Conservation (phyloP, 108 stramenopile species). For the Nannochloropsis salina region DNA sequence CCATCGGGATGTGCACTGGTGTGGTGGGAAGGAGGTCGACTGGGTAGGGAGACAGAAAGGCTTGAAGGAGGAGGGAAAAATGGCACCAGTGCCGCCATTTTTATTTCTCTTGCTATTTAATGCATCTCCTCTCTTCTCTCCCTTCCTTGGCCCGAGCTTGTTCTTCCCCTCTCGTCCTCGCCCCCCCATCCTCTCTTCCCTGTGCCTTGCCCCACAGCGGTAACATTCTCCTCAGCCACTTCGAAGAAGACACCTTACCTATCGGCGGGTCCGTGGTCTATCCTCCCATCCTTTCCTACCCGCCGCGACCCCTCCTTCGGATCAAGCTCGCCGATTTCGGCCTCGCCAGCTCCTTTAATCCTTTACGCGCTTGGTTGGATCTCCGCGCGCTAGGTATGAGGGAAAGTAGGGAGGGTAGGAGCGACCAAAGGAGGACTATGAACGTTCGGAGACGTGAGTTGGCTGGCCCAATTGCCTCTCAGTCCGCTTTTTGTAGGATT, state of each 20-base stretch:
- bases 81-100: neutral
- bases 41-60: neutral
- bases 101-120: neutral
- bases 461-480: no score
- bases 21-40: neutral
- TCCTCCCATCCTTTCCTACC: neutral
- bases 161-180: neutral
- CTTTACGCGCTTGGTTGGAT: neutral
- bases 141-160: neutral
- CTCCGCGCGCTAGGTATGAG: neutral
- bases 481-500: no score
- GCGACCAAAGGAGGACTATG: neutral
- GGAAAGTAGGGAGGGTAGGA: neutral
- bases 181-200: neutral
- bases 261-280: neutral
- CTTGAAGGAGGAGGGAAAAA: neutral
- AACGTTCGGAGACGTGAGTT: no score
- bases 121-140: neutral
- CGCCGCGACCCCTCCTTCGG: neutral
- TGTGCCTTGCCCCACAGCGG: neutral
- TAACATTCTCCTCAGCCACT: neutral
- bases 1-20: neutral
- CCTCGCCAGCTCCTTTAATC: neutral
- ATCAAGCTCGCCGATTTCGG: neutral
- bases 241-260: neutral